Evolutionary conservation across 2,329 filamentous ascomycete genomes (phyloP).

Genomic region (Pseudocercospora macadamiae): DNA sequence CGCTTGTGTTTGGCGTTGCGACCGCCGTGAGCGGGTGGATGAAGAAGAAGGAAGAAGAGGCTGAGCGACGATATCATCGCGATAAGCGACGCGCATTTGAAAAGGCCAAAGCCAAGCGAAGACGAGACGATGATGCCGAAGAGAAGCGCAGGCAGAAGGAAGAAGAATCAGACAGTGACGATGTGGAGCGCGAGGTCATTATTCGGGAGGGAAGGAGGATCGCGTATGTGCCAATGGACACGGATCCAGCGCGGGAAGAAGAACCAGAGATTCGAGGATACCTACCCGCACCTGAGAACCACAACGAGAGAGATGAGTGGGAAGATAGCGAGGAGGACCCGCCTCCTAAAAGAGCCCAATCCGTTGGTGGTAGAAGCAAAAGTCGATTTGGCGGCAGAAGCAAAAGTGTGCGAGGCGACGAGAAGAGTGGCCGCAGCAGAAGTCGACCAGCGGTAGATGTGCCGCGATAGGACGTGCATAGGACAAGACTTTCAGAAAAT

Average conservation of each 20-base stretch:
- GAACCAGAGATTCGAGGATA: constrained; percentile 11
- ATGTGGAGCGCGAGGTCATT: constrained; percentile 15
- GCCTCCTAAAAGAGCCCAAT: constrained; percentile 6
- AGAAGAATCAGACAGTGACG: constrained; percentile 28
- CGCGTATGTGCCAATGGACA: constrained; percentile 11
- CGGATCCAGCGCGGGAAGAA: constrained; percentile 1
- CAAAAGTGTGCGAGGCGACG: constrained; percentile 12
- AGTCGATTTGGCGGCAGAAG: constrained; percentile 16
- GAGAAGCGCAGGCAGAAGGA: constrained; percentile 28
- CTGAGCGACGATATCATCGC: constrained; percentile 10
- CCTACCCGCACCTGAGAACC: constrained; percentile 9
- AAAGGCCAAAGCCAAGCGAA: constrained; percentile 19
- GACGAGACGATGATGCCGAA: constrained; percentile 14
- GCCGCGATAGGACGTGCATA: neutral
- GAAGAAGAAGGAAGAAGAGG: constrained; percentile 14
- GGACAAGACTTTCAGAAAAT: too few relatives aligned
- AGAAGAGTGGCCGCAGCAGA: constrained; percentile 13
- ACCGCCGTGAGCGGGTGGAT: constrained; percentile 15
- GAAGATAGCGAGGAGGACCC: constrained; percentile 4
- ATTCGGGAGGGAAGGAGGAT: constrained; percentile 18
- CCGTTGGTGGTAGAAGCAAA: constrained; percentile 11
- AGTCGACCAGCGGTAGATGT: constrained; percentile 17
- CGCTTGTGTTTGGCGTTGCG: constrained; percentile 14
- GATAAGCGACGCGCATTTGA: constrained; percentile 21
- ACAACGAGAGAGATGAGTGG: constrained; percentile 15